These are phyloP conservation scores for Hypoxylon trugodes DNA, from an alignment of 495 filamentous ascomycete genomes.

Conservation along the genomic window DNA sequence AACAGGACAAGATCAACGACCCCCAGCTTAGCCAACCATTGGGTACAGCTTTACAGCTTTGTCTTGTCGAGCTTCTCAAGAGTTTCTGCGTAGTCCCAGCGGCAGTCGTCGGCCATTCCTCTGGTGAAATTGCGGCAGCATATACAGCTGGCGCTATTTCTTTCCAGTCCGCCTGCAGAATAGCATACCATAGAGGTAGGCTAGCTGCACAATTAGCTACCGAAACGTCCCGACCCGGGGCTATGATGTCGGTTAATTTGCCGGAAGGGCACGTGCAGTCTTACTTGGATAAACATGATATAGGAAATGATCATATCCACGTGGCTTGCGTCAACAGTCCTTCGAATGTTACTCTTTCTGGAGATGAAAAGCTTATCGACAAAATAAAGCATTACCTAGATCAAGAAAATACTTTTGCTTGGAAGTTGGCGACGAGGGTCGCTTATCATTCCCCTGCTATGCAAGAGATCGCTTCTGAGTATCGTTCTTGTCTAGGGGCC, in stretches of 20 bases:
- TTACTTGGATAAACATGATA: constrained; percentile 26
- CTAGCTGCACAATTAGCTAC: constrained; percentile 8
- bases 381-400: constrained; percentile 37
- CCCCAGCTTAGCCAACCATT: constrained; percentile 48
- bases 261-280: constrained; percentile 29
- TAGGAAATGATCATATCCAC: not conserved
- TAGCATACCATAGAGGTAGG: constrained; percentile 50
- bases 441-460: constrained; percentile 54
- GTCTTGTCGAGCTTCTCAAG: constrained; percentile 58
- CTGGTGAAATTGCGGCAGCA: constrained; percentile 61
- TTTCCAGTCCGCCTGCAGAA: constrained; percentile 50
- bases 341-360: constrained; percentile 52
- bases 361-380: constrained; percentile 44
- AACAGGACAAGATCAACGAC: constrained; percentile 35
- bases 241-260: constrained; percentile 53
- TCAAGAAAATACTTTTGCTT: constrained; percentile 49
- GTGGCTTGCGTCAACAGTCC: constrained; percentile 60
- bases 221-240: constrained; percentile 20
- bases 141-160: constrained; percentile 46
- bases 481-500: constrained; percentile 24
- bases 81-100: constrained; percentile 53
- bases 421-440: constrained; percentile 43
- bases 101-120: constrained; percentile 65
- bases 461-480: constrained; percentile 46
- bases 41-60: constrained; percentile 54